Evolutionary conservation across 805 yeast species (phyloP).

Genomic region (Ogataea salicorniae): DNA sequence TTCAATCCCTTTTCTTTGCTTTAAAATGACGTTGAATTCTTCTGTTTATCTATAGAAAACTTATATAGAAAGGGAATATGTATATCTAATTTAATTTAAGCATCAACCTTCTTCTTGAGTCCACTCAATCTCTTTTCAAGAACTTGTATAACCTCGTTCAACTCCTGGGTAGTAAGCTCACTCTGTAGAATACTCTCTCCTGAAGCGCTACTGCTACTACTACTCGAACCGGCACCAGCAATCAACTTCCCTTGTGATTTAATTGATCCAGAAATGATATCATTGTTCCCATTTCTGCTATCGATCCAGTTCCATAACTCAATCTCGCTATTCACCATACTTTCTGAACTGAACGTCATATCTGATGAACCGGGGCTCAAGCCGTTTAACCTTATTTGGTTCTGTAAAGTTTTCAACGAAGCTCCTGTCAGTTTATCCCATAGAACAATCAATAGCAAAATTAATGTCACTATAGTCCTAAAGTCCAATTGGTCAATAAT

Average conservation of each 20-base stretch:
- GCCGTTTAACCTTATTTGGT: neutral
- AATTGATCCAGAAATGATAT: too few species aligned
- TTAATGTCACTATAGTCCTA: slow-evolving; percentile 14
- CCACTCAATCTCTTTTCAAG: slow-evolving; percentile 39
- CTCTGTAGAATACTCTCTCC: slow-evolving; percentile 1
- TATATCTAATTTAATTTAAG: neutral
- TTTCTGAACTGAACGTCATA: slow-evolving; percentile 17
- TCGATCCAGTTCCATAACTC: slow-evolving; percentile 72
- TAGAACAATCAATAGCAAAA: slow-evolving; percentile 15
- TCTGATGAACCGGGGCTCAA: neutral
- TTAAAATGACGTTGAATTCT: too few species aligned
- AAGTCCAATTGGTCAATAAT: slow-evolving; percentile 21
- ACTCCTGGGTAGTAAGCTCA: slow-evolving; percentile 30
- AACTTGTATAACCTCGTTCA: slow-evolving; percentile 41
- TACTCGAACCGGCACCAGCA: neutral
- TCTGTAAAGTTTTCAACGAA: slow-evolving; percentile 8
- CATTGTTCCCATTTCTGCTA: slow-evolving; percentile 25
- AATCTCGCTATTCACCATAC: slow-evolving; percentile 45
- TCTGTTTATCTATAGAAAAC: neutral
- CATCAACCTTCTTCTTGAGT: slow-evolving; percentile 16
- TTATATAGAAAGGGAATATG: neutral
- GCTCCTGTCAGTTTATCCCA: slow-evolving; percentile 13
- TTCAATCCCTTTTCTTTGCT: too few species aligned
- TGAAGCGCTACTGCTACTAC: neutral
- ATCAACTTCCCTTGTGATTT: neutral